phyloP scores from a whole-genome alignment of 2,329 filamentous ascomycete species.

The Colletotrichum orbiculare region DNA sequence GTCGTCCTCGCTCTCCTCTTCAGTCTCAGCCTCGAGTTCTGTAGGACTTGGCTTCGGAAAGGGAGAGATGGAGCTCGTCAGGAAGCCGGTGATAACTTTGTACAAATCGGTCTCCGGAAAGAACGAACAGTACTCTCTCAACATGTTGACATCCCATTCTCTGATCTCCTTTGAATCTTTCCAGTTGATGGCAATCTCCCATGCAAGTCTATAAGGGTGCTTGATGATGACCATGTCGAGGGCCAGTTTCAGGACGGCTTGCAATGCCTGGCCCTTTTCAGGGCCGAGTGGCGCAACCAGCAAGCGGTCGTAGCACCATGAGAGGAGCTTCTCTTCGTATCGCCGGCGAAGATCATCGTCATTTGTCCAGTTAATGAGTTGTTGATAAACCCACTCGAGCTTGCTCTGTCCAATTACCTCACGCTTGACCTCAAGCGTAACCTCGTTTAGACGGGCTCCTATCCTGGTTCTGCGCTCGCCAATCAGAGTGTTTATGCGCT shows the following conservation, averaged over 20 bases:
- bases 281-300: constrained; percentile 71
- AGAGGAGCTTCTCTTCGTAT: constrained; percentile 91
- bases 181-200: constrained; percentile 93
- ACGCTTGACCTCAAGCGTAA: constrained; percentile 86
- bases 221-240: constrained; percentile 97
- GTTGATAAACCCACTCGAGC: constrained; percentile 82
- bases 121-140: constrained; percentile 83
- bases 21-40: constrained; percentile 43
- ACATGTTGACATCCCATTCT: constrained; percentile 81
- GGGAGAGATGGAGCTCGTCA: constrained; percentile 86
- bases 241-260: constrained; percentile 80
- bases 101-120: constrained; percentile 88
- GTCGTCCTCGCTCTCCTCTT: constrained; percentile 69
- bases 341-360: constrained; percentile 86
- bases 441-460: constrained; percentile 84
- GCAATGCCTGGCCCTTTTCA: constrained; percentile 76
- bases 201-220: constrained; percentile 88
- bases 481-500: constrained; percentile 89
- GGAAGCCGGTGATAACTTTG: constrained; percentile 83
- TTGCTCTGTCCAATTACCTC: constrained; percentile 83
- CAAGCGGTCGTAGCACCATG: constrained; percentile 83
- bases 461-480: constrained; percentile 88
- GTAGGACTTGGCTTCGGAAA: constrained; percentile 65
- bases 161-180: constrained; percentile 78
- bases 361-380: constrained; percentile 88